phyloP scores from a whole-genome alignment of 2,329 filamentous ascomycete species.

The Sclerotinia minor region DNA sequence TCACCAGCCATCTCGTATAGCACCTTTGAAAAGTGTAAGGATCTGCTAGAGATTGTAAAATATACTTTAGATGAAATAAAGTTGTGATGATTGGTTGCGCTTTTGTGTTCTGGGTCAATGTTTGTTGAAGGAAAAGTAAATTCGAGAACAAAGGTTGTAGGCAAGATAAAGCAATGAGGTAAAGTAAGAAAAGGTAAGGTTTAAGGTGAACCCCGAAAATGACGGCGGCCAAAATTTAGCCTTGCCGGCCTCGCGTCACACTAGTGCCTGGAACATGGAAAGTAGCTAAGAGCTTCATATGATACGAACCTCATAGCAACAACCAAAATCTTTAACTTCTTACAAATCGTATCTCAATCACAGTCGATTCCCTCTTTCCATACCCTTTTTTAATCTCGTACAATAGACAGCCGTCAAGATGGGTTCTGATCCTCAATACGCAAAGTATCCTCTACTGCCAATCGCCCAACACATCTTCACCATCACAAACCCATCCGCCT shows the following conservation, averaged over 20 bases:
- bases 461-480: slow-evolving; percentile 85
- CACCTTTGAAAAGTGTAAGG: background rate
- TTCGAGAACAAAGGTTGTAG: slow-evolving; percentile 21
- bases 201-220: slow-evolving; percentile 6
- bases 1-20: slow-evolving; percentile 42
- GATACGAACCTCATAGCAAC: slow-evolving; percentile 24
- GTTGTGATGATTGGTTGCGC: background rate
- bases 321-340: slow-evolving; percentile 22
- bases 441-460: slow-evolving; percentile 78
- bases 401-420: slow-evolving; percentile 48
- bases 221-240: slow-evolving; percentile 22
- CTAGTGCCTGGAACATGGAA: slow-evolving; percentile 35
- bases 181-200: background rate
- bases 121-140: background rate
- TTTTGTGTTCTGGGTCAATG: background rate
- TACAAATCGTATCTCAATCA: background rate
- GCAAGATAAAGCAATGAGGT: background rate
- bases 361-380: background rate
- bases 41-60: background rate
- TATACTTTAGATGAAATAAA: background rate
- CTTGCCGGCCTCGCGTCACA: slow-evolving; percentile 35
- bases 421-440: slow-evolving; percentile 81
- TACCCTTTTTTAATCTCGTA: background rate
- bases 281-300: slow-evolving; percentile 32
- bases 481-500: slow-evolving; percentile 76